Conservation (phyloP, 139 green algal species). For the Volvox africanus region DNA sequence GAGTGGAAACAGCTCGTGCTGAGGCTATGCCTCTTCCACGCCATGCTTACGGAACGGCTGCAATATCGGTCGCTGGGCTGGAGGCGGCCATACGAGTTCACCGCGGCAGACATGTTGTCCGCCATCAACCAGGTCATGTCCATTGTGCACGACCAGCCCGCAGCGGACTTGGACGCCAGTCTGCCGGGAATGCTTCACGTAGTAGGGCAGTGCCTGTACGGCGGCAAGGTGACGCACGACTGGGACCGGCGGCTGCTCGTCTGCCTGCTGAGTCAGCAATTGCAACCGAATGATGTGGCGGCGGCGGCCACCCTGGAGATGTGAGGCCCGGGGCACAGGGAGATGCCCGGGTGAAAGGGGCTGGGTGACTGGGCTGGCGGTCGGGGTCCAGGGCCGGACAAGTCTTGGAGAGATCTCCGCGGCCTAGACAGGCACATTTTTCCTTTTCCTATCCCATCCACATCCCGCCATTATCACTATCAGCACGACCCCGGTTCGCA, state of each 20-base stretch:
- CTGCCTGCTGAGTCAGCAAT: slow-evolving; percentile 56
- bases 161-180: slow-evolving; percentile 3
- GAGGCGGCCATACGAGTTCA: slow-evolving; percentile 89
- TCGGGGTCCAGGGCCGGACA: no score
- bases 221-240: slow-evolving; percentile 62
- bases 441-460: no score
- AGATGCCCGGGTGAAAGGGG: not conserved
- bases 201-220: slow-evolving; percentile 64
- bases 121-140: slow-evolving; percentile 50
- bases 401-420: no score
- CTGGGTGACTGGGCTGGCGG: not conserved
- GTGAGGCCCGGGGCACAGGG: not conserved
- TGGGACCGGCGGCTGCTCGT: slow-evolving; percentile 60
- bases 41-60: slow-evolving; percentile 61
- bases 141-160: not conserved
- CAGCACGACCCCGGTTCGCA: no score
- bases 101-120: slow-evolving; percentile 78
- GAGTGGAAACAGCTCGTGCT: slow-evolving; percentile 57
- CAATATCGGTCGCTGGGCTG: slow-evolving; percentile 86
- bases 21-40: slow-evolving; percentile 62
- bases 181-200: slow-evolving; percentile 59
- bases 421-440: no score
- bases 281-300: slow-evolving; percentile 24
- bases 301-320: slow-evolving; percentile 25
- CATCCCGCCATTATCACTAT: no score